Conservation (phyloP, 768 basidiomycete genomes). For the Scleroderma citrinum region DNA sequence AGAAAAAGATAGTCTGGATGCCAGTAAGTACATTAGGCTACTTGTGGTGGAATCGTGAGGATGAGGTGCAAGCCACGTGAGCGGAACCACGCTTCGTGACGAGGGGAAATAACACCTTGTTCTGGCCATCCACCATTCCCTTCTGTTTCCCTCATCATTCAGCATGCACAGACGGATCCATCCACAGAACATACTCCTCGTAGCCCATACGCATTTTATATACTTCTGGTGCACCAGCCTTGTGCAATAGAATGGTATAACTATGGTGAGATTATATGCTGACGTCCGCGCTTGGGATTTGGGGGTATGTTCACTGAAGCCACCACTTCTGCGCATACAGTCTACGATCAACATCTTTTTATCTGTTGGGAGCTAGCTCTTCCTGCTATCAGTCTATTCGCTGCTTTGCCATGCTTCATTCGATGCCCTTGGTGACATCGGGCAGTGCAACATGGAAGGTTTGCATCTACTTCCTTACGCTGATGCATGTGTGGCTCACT, state of each 20-base stretch:
- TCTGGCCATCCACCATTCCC: constrained; percentile 24
- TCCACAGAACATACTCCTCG: constrained; percentile 1
- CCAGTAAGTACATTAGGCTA: no score
- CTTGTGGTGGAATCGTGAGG: constrained; percentile 2
- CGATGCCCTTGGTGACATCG: background rate
- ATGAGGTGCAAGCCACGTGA: constrained; percentile 24
- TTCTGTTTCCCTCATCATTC: constrained; percentile 26
- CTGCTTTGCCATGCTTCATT: background rate
- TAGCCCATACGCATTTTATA: background rate
- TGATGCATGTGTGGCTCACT: background rate
- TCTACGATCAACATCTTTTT: background rate
- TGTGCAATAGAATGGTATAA: background rate
- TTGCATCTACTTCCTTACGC: background rate
- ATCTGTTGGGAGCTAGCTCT: background rate
- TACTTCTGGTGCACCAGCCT: background rate
- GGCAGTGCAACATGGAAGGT: background rate
- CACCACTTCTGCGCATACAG: background rate
- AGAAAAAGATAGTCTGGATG: no score
- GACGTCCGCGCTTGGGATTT: constrained; percentile 8
- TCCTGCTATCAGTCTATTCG: background rate
- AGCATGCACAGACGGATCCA: constrained; percentile 11
- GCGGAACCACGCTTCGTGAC: constrained; percentile 26
- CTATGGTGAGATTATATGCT: constrained; percentile 21
- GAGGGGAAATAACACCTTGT: constrained; percentile 27
- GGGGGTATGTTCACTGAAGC: constrained; percentile 8